phyloP scores from a whole-genome alignment of 2,329 filamentous ascomycete species.

The Colletotrichum eremochloae region DNA sequence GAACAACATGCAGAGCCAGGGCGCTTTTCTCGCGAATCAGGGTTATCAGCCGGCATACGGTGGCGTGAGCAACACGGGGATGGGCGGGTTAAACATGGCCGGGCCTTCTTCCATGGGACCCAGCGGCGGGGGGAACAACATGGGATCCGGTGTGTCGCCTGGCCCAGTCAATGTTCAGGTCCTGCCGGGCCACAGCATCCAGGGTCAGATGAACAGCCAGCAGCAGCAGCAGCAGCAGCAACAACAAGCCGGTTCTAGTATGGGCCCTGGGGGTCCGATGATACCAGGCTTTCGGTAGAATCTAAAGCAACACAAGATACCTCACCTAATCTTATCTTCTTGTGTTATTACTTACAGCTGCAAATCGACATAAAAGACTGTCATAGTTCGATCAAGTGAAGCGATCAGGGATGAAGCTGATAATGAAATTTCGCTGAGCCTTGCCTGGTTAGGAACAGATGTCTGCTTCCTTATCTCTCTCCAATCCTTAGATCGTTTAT shows the following conservation, averaged over 20 bases:
- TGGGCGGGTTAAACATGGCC: background rate
- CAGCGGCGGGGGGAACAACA: background rate
- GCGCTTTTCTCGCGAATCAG: background rate
- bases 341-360: no score
- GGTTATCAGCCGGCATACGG: background rate
- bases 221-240: slow-evolving; percentile 15
- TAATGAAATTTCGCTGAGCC: no score
- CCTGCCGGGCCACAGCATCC: background rate
- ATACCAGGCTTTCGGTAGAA: background rate
- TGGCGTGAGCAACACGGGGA: background rate
- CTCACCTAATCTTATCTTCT: no score
- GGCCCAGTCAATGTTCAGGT: background rate
- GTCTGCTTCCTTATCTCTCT: no score
- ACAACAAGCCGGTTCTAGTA: background rate
- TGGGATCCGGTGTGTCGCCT: background rate
- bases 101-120: background rate
- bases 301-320: background rate
- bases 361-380: no score
- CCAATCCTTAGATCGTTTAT: no score
- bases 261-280: background rate
- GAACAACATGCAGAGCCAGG: slow-evolving; percentile 3
- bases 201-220: background rate
- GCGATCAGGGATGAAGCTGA: no score
- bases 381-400: no score
- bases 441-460: no score